Evolutionary conservation across 2,329 filamentous ascomycete genomes (phyloP).

Genomic region (Basipetospora sp.): DNA sequence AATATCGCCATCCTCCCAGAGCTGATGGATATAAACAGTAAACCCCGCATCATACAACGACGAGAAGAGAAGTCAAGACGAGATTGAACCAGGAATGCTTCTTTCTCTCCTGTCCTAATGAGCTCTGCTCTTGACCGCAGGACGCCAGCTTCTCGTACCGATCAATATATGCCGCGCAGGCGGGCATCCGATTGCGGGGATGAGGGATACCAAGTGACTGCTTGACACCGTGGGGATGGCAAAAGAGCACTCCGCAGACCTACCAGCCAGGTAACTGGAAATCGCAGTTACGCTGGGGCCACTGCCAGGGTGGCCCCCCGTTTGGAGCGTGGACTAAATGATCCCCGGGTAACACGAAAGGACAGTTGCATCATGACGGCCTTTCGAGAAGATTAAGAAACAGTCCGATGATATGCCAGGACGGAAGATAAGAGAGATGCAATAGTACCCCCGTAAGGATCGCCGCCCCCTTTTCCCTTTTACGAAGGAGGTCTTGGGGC

Average conservation of each 20-base stretch:
- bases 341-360: slow-evolving; percentile 1
- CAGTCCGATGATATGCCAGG: too few relatives aligned
- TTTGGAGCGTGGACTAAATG: too few relatives aligned
- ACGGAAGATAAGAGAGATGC: too few relatives aligned
- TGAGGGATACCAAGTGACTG: not conserved
- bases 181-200: not conserved
- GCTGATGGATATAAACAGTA: too few relatives aligned
- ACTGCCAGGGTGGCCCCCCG: too few relatives aligned
- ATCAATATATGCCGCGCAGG: not conserved
- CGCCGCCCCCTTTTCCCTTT: too few relatives aligned
- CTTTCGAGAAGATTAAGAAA: not conserved
- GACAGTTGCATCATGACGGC: slow-evolving; percentile 6
- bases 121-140: not conserved
- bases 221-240: not conserved
- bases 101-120: not conserved
- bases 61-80: too few relatives aligned
- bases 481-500: too few relatives aligned
- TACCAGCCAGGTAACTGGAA: slow-evolving; percentile 1
- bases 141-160: not conserved
- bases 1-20: too few relatives aligned
- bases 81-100: too few relatives aligned
- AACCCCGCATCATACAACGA: too few relatives aligned
- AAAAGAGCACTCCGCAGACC: not conserved
- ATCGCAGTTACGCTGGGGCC: not conserved
- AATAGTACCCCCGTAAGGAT: too few relatives aligned